Base-by-base conservation (phyloP, 345 rosid genomes). In the Hibiscus trionum region DNA sequence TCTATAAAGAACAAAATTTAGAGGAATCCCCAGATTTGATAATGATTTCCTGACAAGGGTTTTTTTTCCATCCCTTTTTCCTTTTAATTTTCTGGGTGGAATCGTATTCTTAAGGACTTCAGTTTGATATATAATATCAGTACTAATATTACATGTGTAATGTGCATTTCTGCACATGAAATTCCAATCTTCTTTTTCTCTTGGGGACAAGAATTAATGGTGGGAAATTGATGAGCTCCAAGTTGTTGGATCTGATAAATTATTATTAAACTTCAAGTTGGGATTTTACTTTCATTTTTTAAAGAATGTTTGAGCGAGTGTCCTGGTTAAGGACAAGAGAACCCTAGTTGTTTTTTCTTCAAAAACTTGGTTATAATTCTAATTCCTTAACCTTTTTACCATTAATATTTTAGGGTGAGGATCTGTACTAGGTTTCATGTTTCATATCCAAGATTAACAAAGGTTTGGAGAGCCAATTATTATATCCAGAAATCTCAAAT, bases 21-120 rank as follows among this genome's bases (percentile, higher is more conserved):
- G 42, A 67, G 71, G 71, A 67, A 67, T 67, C 71, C 71, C 42
- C 58, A 49, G 71, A 29, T 27, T 27, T 67, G 59, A 49, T 8
- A 67, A 44, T 67, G 58, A 67, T 67, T 49, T 67, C 8, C 71
- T 67, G 58, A 66, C 58, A 47, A 26, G 6, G 19, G 17, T 21
- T 46, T 42, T 21, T 37, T 19, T 19, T 39, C 8, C 42, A 37
- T 37, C 9, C 39, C 42, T 37, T 37, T 7, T 21, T n/a, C 57
- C 1, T 53, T n/a, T 53, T 53, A 53, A n/a, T 53, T 35, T 61
- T 46, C 21, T 44, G 12, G 37, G 37, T 66, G 56, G 70, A 66
- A 66, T 66, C 55, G 1, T 47, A 46, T 24, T 7, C 57, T 66
- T 27, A 47, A 66, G 58, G 27, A 66, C 27, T 66, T 66, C 24